Conservation (phyloP, 2,329 filamentous ascomycete species). For the Xylariaceae sp. region DNA sequence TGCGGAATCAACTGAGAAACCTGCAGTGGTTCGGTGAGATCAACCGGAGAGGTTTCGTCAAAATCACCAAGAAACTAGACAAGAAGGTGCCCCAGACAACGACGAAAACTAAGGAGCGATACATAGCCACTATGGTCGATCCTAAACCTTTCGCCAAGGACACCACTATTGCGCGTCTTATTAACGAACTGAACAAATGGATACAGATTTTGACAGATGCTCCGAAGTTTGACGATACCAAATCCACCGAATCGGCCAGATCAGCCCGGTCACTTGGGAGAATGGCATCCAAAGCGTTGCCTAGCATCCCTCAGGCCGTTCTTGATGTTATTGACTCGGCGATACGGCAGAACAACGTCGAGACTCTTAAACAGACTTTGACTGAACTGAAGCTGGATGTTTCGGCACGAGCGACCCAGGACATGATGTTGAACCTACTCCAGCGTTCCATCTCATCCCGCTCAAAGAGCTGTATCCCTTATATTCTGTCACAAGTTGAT, state of each 20-base stretch:
- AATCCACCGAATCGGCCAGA: slow-evolving; percentile 66
- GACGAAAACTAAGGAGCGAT: slow-evolving; percentile 68
- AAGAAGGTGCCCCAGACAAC: slow-evolving; percentile 78
- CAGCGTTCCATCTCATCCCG: slow-evolving; percentile 70
- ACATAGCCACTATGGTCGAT: slow-evolving; percentile 86
- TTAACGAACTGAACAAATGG: slow-evolving; percentile 79
- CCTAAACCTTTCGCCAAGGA: slow-evolving; percentile 81
- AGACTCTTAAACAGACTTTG: slow-evolving; percentile 51
- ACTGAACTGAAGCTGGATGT: slow-evolving; percentile 51
- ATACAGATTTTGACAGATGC: slow-evolving; percentile 74
- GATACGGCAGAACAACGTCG: slow-evolving; percentile 62
- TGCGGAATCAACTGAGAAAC: slow-evolving; percentile 81
- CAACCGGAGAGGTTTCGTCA: slow-evolving; percentile 89
- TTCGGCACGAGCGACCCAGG: slow-evolving; percentile 52
- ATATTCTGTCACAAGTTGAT: slow-evolving; percentile 62
- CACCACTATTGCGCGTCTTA: slow-evolving; percentile 42
- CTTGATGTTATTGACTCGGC: slow-evolving; percentile 69
- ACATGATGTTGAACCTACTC: slow-evolving; percentile 71
- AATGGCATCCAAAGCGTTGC: slow-evolving; percentile 66
- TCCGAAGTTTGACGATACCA: slow-evolving; percentile 69
- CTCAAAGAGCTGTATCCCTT: slow-evolving; percentile 64
- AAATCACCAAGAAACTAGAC: slow-evolving; percentile 98
- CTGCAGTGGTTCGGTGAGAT: slow-evolving; percentile 98
- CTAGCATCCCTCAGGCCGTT: slow-evolving; percentile 63
- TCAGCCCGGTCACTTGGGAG: slow-evolving; percentile 68